A percentile compares a stretch with the other conserved stretches of the same genome.
Conservation (phyloP, 2,329 filamentous ascomycete species). For the Calonectria crousiana region DNA sequence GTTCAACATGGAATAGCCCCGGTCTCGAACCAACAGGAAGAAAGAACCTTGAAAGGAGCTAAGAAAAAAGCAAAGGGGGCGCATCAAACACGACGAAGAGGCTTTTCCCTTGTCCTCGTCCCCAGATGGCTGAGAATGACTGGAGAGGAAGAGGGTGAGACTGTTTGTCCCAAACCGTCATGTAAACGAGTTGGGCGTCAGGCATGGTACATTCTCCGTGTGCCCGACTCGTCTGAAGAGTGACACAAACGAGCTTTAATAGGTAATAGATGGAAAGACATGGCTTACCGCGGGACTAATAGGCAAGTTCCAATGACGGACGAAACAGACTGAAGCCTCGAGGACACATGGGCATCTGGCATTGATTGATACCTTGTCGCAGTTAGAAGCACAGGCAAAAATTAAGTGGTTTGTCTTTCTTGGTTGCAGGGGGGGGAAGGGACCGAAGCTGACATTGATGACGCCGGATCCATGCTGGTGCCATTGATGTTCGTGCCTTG, state of each 20-base stretch:
- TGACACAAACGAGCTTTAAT: slow-evolving; percentile 15
- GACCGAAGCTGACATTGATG: slow-evolving; percentile 23
- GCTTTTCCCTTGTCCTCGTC: not conserved
- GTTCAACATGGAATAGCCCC: slow-evolving; percentile 27
- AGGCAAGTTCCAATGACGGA: slow-evolving; percentile 17
- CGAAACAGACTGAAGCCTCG: slow-evolving; percentile 5
- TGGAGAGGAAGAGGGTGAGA: slow-evolving; percentile 7
- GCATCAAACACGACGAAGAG: not conserved
- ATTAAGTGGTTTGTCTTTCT: slow-evolving; percentile 11
- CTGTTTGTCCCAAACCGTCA: slow-evolving; percentile 12
- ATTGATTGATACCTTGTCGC: slow-evolving; percentile 16
- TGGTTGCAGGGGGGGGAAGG: slow-evolving; percentile 5
- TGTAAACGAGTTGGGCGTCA: not conserved
- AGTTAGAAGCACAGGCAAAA: slow-evolving; percentile 1
- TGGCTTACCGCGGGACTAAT: slow-evolving; percentile 14
- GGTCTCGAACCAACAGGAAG: not conserved
- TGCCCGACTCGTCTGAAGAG: slow-evolving; percentile 18
- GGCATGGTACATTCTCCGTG: slow-evolving; percentile 13
- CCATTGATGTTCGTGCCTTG: slow-evolving; percentile 13
- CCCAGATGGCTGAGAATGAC: not conserved
- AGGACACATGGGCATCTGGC: slow-evolving; percentile 11
- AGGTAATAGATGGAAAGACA: slow-evolving; percentile 12
- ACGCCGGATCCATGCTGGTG: slow-evolving; percentile 20
- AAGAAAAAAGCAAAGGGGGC: slow-evolving; percentile 7
- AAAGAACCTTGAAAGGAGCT: not conserved